Evolutionary conservation across 495 filamentous ascomycete genomes (phyloP), one percentile per base, ranked within the genome.

Genomic region (Evernia prunastri): DNA sequence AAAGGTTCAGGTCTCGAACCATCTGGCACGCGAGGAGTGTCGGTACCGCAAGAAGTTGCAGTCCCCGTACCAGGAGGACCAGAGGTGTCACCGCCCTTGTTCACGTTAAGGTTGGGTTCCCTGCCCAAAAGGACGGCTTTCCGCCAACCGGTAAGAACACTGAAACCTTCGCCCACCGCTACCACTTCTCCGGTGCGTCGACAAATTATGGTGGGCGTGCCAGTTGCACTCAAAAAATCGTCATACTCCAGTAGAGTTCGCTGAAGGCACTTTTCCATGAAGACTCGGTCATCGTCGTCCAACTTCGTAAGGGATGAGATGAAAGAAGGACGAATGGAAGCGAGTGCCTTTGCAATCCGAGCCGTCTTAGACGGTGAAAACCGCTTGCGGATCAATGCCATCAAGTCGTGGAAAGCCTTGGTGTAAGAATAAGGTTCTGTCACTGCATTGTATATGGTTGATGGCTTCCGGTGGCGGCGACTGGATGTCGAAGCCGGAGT

Each of bases 221-320:
- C 90, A 64, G 85, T 89, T 56, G 87, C 85, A 63, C 89, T 87
- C 80, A 96, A 89, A 69, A 92, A 92, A 63, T 94, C 90, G 66
- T 97, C 90, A 68, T 96, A 94, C 70, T 95, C 91, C 72, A 87
- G 90, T 17, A 98, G 80, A 2, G 89, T 92, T 45, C 94, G 89
- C 72, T 98, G 94, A 71, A 97, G 90, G 71, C 89, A 92, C 73
- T 95, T 92, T 74, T 98, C 94, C 90, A 94, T 95, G 76, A 97
- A 96, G 29, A 98, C 86, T 25, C 97, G 82, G 72, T 98, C 94
- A 70, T 92, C 85, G 35, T 84, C 79, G 62, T 90, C 91, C 42
- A 97, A 77, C 4, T 87, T 90, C 66, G 87, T 87, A 29, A 88
- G 92, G 61, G 88, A 94, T 6, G 90, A 85, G 67, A 97, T 92